Evolutionary conservation across 2,329 filamentous ascomycete genomes (phyloP), one percentile per base, ranked within the genome.

Genomic region (Trichoderma koningii): DNA sequence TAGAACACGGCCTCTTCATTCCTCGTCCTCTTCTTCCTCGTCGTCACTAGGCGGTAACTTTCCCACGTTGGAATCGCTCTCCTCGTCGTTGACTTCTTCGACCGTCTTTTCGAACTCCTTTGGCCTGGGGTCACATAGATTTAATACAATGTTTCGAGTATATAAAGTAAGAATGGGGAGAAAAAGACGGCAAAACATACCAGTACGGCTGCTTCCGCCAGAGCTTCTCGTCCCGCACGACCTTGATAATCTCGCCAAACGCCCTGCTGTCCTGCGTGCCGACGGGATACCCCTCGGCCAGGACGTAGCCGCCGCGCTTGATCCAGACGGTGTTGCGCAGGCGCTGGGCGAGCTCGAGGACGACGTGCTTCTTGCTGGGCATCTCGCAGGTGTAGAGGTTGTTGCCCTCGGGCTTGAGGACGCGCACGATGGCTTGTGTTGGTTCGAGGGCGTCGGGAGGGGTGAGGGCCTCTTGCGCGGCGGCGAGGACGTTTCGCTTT

Each of bases 271-370:
- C 88, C 59, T 88, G 86, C 30, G 87, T 86, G 44, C 88, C 81
- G 2, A 85, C 81, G 34, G 83, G 82, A 26, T 86, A 89, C 17
- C 81, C 72, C 69, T 98, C 91, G 15, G 97, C 84, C 12, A 98
- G 79, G 34, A 97, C 93, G 76, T 89, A 98, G 0, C 92, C 92
- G 34, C 93, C 91, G 19, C 92, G 88, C 77, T 91, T 93, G 76
- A 98, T 90, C 91, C 92, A 98, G 68, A 98, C 92, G 2, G 92
- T 95, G 69, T 92, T 95, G 67, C 94, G 90, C 75, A 98, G 97
- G 47, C 88, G 87, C 28, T 92, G 82, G 10, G 91, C 89, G 21
- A 99, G 86, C 80, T 97, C 93, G 23, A 93, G 89, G 19, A 96
- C 80, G 45, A 94, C 77, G 7, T 83, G 79, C 71, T 87, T 85